Conservation (phyloP, 2,329 filamentous ascomycete genomes). For the Talaromyces rugulosus region DNA sequence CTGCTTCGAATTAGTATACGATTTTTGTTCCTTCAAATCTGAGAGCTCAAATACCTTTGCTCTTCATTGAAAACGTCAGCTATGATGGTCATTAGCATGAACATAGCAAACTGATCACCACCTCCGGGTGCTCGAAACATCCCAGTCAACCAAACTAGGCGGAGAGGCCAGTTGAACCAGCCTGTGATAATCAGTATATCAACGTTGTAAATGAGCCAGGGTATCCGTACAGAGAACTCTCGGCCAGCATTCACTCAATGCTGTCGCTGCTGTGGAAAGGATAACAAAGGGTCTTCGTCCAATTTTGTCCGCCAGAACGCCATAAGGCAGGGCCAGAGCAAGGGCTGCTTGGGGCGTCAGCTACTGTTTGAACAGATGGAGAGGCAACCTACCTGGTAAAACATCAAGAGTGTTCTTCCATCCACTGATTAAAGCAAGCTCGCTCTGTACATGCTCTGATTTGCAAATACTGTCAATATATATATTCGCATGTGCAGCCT, state of each 20-base stretch:
- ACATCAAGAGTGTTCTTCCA: constrained; percentile 23
- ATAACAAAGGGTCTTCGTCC: constrained; percentile 24
- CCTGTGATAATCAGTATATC: constrained; percentile 4
- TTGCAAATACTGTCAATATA: constrained; percentile 20
- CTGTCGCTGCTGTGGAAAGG: constrained; percentile 18
- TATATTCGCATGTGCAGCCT: background rate
- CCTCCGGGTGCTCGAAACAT: constrained; percentile 24
- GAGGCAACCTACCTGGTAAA: constrained; percentile 17
- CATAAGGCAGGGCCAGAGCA: constrained; percentile 25
- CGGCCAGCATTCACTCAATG: constrained; percentile 23
- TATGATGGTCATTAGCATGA: constrained; percentile 21
- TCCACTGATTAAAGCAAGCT: constrained; percentile 25
- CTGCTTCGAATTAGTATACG: background rate
- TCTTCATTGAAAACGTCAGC: constrained; percentile 25
- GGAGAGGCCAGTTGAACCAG: constrained; percentile 17
- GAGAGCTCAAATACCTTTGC: constrained; percentile 19
- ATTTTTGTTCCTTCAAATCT: too few species aligned
- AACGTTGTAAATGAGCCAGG: background rate
- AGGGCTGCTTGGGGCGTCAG: constrained; percentile 16
- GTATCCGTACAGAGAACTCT: constrained; percentile 24
- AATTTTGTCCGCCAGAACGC: constrained; percentile 25
- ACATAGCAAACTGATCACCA: constrained; percentile 19
- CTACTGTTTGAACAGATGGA: too few species aligned
- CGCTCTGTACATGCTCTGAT: constrained; percentile 27
- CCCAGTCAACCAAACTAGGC: constrained; percentile 23